Base-by-base conservation (phyloP, 2,329 filamentous ascomycete genomes). In the Clarireedia sp. region DNA sequence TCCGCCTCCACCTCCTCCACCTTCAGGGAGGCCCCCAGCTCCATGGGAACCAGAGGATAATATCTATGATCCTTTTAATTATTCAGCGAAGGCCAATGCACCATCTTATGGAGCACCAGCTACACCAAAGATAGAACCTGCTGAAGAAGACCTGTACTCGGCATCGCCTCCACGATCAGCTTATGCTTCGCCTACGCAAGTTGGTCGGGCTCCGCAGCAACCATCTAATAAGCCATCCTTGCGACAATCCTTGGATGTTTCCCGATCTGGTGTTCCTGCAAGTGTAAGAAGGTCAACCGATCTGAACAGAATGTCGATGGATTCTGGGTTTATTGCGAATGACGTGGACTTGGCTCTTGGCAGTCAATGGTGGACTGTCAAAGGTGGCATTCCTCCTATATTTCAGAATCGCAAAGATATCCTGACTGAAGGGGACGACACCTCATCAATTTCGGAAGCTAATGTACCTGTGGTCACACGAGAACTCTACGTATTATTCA, bases 351-450 rank as follows among this genome's bases (percentile, higher is more conserved):
- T 97, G 38, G 85, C 82, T 12, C 76, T 80, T 45, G 78, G 79
- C 49, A 87, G 83, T 17, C 80, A 85, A 50, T 99, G 94, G 94
- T 99, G 92, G 91, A 82, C 86, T 38, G 84, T 91, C 66, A 78
- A 86, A 10, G 88, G 89, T 59, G 82, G 82, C 38, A 79, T 91
- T 1, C 94, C 94, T 2, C 90, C 92, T 0, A 80, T 82, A 2
- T 81, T 97, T 58, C 88, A 95, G 68, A 84, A 83, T 48, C 85
- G 92, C 50, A 87, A 83, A 63, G 94, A 99, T 68, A 78, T 97
- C 16, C 80, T 90, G 52, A 87, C 83, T 51, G 90, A 97, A 70
- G 79, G 85, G 21, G 89, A 95, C 61, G 89, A 96, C 67, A 83
- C 85, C 1, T 84, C 79, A 6, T 80, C 85, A 14, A 78, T 80